These are phyloP conservation scores for Penicillium sp. DNA, from an alignment of 2,329 filamentous ascomycete species.

Conservation along the genomic window DNA sequence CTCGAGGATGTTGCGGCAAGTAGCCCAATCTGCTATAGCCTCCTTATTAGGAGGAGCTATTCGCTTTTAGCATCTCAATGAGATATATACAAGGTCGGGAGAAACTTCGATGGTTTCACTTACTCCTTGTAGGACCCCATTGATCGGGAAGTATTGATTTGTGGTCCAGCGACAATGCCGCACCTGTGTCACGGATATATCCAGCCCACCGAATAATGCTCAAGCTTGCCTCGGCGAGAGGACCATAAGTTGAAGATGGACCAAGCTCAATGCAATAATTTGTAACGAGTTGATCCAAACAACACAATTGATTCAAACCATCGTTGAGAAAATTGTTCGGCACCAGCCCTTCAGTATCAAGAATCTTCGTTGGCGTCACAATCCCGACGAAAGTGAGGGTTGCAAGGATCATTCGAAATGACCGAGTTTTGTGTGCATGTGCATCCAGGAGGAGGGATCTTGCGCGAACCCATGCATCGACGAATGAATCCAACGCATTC, in stretches of 20 bases:
- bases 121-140: slow-evolving; percentile 6
- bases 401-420: slow-evolving; percentile 24
- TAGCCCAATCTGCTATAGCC: neutral
- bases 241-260: slow-evolving; percentile 17
- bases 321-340: slow-evolving; percentile 16
- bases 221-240: slow-evolving; percentile 21
- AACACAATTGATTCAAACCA: slow-evolving; percentile 16
- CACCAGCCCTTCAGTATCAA: neutral
- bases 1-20: neutral
- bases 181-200: slow-evolving; percentile 28
- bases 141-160: slow-evolving; percentile 17
- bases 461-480: slow-evolving; percentile 20
- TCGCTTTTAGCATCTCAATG: neutral
- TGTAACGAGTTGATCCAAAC: slow-evolving; percentile 16
- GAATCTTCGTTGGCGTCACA: slow-evolving; percentile 12
- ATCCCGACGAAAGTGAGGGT: slow-evolving; percentile 26
- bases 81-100: neutral
- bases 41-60: neutral
- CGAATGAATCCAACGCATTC: slow-evolving; percentile 10
- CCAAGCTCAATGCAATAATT: slow-evolving; percentile 22
- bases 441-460: slow-evolving; percentile 9
- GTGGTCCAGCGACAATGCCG: slow-evolving; percentile 17
- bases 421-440: slow-evolving; percentile 10
- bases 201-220: slow-evolving; percentile 23
- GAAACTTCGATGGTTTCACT: neutral